Conservation (phyloP, 495 filamentous ascomycete genomes). For the Neurospora hispaniola region DNA sequence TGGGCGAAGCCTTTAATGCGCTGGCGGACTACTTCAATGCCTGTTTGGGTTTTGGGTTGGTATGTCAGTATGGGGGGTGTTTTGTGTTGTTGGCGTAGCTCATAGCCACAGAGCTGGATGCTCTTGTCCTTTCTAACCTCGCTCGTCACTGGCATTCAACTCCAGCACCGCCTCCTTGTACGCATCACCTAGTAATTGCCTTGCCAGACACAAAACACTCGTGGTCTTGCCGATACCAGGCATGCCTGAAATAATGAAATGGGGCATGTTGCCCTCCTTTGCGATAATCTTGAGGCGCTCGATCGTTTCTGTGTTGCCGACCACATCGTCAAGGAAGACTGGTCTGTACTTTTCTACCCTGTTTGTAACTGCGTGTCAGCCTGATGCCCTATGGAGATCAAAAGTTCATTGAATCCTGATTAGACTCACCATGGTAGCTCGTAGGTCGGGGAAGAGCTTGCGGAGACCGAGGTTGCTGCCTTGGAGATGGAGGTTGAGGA, state of each 20-base stretch:
- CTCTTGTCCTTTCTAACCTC: conserved; percentile 41
- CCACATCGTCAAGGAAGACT: conserved; percentile 87
- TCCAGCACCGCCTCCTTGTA: conserved; percentile 98
- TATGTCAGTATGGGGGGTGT: neutral
- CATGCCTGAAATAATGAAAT: conserved; percentile 98
- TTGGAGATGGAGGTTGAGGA: conserved; percentile 66
- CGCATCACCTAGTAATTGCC: conserved; percentile 81
- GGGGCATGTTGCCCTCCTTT: conserved; percentile 98
- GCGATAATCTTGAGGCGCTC: conserved; percentile 98
- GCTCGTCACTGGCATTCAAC: conserved; percentile 90
- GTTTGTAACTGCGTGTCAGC: neutral
- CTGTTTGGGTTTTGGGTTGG: conserved; percentile 23
- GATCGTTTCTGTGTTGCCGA: conserved; percentile 95
- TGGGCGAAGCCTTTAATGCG: conserved; percentile 98
- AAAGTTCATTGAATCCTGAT: neutral
- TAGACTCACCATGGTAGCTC: conserved; percentile 81
- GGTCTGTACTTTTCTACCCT: conserved; percentile 99
- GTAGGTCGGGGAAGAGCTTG: conserved; percentile 50
- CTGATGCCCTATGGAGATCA: neutral
- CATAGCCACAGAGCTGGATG: neutral
- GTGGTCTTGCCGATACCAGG: conserved; percentile 99
- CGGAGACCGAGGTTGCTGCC: conserved; percentile 51
- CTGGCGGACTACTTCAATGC: conserved; percentile 97
- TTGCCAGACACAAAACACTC: conserved; percentile 84
- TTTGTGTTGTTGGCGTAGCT: neutral